phyloP scores from a whole-genome alignment of 73 alveolate species.

The Uronychia setigera region DNA sequence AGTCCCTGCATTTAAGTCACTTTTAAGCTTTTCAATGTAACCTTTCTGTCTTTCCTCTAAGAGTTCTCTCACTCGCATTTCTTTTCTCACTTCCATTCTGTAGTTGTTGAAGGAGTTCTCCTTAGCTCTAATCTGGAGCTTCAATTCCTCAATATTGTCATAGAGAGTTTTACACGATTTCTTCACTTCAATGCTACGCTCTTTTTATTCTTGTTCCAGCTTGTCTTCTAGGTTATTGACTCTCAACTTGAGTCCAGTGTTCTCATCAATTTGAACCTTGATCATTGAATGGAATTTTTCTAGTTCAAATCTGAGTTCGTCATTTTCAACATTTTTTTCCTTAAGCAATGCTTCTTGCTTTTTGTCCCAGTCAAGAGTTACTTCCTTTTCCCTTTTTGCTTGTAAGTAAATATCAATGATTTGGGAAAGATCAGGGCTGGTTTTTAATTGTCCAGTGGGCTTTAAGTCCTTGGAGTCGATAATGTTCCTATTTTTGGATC shows the following conservation, averaged over 20 bases:
- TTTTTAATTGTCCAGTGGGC: too few species aligned
- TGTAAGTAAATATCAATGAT: too few species aligned
- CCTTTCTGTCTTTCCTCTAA: not conserved
- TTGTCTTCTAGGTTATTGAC: not conserved
- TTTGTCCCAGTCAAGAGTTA: too few species aligned
- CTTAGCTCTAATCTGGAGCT: not conserved
- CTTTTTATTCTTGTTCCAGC: not conserved
- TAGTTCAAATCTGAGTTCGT: not conserved
- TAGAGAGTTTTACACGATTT: too few species aligned
- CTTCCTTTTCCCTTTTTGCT: too few species aligned
- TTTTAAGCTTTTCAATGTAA: not conserved
- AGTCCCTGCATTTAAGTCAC: not conserved
- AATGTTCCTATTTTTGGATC: too few species aligned
- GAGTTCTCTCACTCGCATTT: constrained; percentile 1
- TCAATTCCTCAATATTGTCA: not conserved
- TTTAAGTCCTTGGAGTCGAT: too few species aligned
- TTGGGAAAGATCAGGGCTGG: too few species aligned
- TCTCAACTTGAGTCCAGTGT: not conserved
- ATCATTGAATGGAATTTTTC: not conserved
- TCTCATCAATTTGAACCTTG: not conserved
- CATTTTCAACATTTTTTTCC: too few species aligned
- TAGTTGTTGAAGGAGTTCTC: not conserved
- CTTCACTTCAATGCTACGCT: not conserved
- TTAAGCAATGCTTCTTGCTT: too few species aligned
- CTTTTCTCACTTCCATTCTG: not conserved